Base-by-base conservation (phyloP, 306 rosid genomes). In the Canavalia gladiata region DNA sequence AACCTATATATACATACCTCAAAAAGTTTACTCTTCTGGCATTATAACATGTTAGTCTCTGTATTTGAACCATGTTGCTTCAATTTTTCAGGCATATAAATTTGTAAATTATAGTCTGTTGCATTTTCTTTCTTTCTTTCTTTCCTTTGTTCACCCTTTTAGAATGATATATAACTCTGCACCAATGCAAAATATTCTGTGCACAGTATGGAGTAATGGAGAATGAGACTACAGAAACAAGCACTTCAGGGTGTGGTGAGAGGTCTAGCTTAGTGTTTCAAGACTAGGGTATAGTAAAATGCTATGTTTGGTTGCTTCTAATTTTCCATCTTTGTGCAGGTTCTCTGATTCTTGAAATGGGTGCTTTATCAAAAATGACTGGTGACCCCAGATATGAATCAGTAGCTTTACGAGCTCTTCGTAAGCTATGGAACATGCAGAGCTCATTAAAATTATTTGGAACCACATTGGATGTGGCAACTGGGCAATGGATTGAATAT, bases 241-340 rank as follows among this genome's bases (percentile, higher is more conserved):
- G 99, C 89, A 91, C 98, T 89, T 95, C 99, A 51, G 98, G 98
- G 83, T 95, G 98, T 89, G 99, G 99, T 95, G 93, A 95, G 96
- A 87, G 84, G 89, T 74, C 87, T 86, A 87, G 89, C 84, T 87
- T 84, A 67, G 85, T 69, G 52, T 76, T 86, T 83, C 80, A 84
- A 83, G 82, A 87, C 11, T 85, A 83, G 83, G 81, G 49, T 72
- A 69, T 72, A 43, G 47, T 56, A 78, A 52, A 83, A 73, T 64
- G 31, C 63, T 60, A 35, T 18, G 50, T 82, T 46, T 83, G 83
- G 52, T 87, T 74, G 75, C 67, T 78, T 68, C 64, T 86, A 78
- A 76, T 28, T 83, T 80, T 85, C 72, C 49, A 9, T 81, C 55
- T 82, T 63, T 69, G 50, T 76, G 79, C 86, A 95, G 99, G 99